Evolutionary conservation across 495 filamentous ascomycete genomes (phyloP), one percentile per base, ranked within the genome.

Genomic region (Usnea hakonensis): DNA sequence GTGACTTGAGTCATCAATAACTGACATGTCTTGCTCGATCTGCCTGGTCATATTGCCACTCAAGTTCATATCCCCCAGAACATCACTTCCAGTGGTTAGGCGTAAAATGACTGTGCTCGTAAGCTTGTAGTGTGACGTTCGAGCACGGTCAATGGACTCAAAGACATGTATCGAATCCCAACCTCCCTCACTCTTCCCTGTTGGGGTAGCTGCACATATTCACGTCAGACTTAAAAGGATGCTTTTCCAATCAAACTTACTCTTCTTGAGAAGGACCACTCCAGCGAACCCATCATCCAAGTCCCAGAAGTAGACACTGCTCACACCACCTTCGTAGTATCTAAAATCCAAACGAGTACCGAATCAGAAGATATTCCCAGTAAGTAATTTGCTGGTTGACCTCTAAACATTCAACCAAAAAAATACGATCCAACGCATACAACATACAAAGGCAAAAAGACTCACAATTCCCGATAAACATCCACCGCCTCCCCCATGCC

Each of bases 141-240:
- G 89, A 48, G 87, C 89, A 64, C 91, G 87, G 74, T 97, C 93
- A 68, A 85, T 88, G 40, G 91, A 90, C 71, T 99, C 94, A 75
- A 99, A 96, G 61, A 99, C 94, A 77, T 99, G 94, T 74, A 99
- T 97, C 67, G 89, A 94, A 74, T 99, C 95, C 94, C 94, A 99
- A 62, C 87, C 86, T 53, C 94, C 93, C 43, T 88, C 83, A 70
- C 81, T 86, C 74, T 86, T 88, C 68, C 81, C 81, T 57, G 84
- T 82, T 30, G 88, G 85, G 8, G 84, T 81, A 43, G 85, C 84
- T 63, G 80, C 36, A 41, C 81, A 86, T n/a, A 58, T 52, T 8
- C 56, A 41, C 28, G 16, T 61, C 16, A 62, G 33, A 57, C 26
- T 48, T 17, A 17, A 63, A 23, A 33, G n/a, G n/a, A n/a, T n/a